Percentiles rank a stretch among this genome's conserved stretches.
Conservation (phyloP, 257 asterid species). For the Solanum etuberosum region DNA sequence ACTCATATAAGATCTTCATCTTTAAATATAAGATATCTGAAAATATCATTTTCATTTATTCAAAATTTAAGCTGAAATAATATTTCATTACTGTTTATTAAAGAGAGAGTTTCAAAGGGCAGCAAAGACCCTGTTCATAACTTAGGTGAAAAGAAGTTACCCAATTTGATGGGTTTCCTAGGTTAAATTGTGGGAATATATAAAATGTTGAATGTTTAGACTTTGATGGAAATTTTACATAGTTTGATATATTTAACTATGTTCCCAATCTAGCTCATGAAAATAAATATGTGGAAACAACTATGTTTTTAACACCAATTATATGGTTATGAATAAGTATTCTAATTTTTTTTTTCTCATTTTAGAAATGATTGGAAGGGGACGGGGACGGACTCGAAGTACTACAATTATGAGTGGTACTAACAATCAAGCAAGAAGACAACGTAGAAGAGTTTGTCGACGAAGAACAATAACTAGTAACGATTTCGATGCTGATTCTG, state of each 20-base stretch:
- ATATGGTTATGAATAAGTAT: not conserved
- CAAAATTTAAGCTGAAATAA: not conserved
- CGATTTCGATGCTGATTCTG: not conserved
- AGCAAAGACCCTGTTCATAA: not conserved
- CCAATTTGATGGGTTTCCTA: not conserved
- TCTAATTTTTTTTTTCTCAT: not conserved
- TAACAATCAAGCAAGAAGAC: not conserved
- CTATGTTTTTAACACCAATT: not conserved
- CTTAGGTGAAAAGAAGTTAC: not conserved
- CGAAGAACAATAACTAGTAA: not conserved
- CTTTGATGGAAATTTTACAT: not conserved
- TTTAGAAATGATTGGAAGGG: not conserved
- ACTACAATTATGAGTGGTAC: not conserved
- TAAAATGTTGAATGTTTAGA: not conserved
- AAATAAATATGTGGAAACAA: too few relatives aligned
- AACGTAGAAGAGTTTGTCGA: not conserved
- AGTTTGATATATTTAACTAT: not conserved
- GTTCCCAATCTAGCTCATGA: too few relatives aligned
- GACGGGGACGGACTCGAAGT: not conserved
- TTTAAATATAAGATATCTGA: not conserved
- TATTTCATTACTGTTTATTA: too few relatives aligned
- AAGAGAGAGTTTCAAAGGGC: not conserved
- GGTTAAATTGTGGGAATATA: not conserved
- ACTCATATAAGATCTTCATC: too few relatives aligned
- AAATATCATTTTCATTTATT: too few relatives aligned